These are phyloP conservation scores for Solanum stenotomum DNA, from an alignment of 257 asterid genomes.

Conservation along the genomic window DNA sequence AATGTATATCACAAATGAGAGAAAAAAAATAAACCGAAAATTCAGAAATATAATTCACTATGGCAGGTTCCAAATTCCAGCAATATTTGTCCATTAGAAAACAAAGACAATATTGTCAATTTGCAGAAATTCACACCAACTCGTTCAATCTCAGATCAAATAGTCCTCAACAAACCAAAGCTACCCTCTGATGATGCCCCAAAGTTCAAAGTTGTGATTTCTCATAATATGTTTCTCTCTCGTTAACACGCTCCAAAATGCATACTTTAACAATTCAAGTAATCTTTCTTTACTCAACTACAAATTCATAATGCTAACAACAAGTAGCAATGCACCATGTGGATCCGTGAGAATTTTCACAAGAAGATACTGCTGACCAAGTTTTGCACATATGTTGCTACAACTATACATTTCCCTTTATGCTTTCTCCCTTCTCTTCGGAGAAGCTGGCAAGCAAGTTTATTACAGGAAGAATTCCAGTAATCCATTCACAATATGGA, in stretches of 20 bases:
- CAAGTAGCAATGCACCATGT: not conserved
- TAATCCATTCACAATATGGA: not conserved
- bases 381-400: not conserved
- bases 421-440: not conserved
- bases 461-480: not conserved
- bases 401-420: not conserved
- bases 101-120: not conserved
- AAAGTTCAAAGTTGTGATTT: not conserved
- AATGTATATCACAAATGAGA: constrained; percentile 3
- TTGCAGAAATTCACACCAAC: not conserved
- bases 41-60: not conserved
- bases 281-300: not conserved
- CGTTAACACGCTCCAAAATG: not conserved
- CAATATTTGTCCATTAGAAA: not conserved
- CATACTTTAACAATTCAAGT: not conserved
- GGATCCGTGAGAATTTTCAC: not conserved
- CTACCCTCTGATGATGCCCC: not conserved
- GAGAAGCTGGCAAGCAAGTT: not conserved
- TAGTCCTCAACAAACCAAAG: not conserved
- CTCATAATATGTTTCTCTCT: not conserved
- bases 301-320: not conserved
- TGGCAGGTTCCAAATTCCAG: not conserved
- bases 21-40: not conserved
- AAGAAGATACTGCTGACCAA: not conserved
- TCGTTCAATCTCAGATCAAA: not conserved